Evolutionary conservation across 176 grass and related monocot genomes (phyloP).

Genomic region (Oryza meridionalis): DNA sequence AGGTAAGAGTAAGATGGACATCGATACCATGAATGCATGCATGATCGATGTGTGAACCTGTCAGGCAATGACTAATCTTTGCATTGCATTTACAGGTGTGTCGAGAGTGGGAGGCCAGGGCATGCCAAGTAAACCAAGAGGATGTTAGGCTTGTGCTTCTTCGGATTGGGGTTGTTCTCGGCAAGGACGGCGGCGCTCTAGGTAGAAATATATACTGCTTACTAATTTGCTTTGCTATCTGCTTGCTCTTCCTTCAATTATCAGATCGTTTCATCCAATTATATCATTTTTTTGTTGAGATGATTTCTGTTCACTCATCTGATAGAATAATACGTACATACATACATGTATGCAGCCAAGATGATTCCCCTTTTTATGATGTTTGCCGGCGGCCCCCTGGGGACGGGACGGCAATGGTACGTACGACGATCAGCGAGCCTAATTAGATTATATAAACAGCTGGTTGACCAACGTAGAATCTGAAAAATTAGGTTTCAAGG

Average conservation of each 20-base stretch:
- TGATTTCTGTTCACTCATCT: not conserved
- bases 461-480: too few species aligned
- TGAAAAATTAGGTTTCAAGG: too few species aligned
- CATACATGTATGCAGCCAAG: conserved; percentile 91
- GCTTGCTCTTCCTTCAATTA: not conserved
- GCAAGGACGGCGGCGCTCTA: conserved; percentile 91
- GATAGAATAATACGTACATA: conserved; percentile 42
- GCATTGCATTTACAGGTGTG: conserved; percentile 51
- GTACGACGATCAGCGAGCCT: not conserved
- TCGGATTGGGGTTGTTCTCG: conserved; percentile 85
- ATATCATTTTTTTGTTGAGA: not conserved
- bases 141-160: conserved; percentile 78
- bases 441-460: too few species aligned
- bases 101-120: conserved; percentile 85
- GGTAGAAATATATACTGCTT: conserved; percentile 39
- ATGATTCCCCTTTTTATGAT: conserved; percentile 99
- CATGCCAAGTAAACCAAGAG: conserved; percentile 59
- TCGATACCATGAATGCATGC: too few species aligned
- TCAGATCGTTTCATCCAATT: not conserved
- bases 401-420: conserved; percentile 81
- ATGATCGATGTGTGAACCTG: too few species aligned
- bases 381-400: conserved; percentile 90
- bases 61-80: too few species aligned
- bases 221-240: not conserved
- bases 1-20: conserved; percentile 44